Conservation (phyloP, 495 filamentous ascomycete species). For the Penicillium arizonense region DNA sequence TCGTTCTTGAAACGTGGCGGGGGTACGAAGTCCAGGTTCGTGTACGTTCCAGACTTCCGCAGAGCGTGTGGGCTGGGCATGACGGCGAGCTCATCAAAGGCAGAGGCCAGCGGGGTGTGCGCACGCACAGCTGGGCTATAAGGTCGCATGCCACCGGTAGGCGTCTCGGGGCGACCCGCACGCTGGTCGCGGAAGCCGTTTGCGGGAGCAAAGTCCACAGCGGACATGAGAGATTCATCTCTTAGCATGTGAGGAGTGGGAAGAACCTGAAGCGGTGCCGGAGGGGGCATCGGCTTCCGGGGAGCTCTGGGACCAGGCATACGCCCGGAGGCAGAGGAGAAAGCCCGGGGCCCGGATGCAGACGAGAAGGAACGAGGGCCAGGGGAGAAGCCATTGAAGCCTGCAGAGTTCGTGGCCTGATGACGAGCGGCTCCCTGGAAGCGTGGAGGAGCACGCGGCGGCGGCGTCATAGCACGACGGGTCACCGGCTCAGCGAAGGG, state of each 20-base stretch:
- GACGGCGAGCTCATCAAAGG: constrained; percentile 80
- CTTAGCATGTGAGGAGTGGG: constrained; percentile 84
- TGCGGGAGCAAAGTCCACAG: constrained; percentile 88
- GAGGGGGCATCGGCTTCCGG: constrained; percentile 69
- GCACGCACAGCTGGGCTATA: constrained; percentile 69
- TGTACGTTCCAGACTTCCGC: constrained; percentile 87
- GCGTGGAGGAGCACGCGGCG: constrained; percentile 73
- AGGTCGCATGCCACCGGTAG: constrained; percentile 69
- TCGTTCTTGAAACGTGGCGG: constrained; percentile 77
- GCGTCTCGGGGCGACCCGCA: constrained; percentile 76
- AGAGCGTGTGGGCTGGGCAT: constrained; percentile 91
- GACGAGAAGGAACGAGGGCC: constrained; percentile 66
- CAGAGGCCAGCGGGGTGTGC: constrained; percentile 73
- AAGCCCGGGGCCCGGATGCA: constrained; percentile 64
- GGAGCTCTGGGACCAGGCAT: constrained; percentile 47
- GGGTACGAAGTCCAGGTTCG: constrained; percentile 91
- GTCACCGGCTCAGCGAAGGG: constrained; percentile 79
- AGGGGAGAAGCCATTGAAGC: constrained; percentile 45
- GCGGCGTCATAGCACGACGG: constrained; percentile 96
- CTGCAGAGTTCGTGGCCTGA: constrained; percentile 47
- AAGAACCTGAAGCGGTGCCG: constrained; percentile 67
- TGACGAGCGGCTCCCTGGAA: constrained; percentile 56
- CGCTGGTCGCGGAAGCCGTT: constrained; percentile 63
- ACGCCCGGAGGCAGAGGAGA: constrained; percentile 65
- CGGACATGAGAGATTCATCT: constrained; percentile 73